A percentile compares a stretch with the other conserved stretches of the same genome.
These are phyloP conservation scores for Mrakia frigida DNA, from an alignment of 768 basidiomycete genomes.

Conservation along the genomic window DNA sequence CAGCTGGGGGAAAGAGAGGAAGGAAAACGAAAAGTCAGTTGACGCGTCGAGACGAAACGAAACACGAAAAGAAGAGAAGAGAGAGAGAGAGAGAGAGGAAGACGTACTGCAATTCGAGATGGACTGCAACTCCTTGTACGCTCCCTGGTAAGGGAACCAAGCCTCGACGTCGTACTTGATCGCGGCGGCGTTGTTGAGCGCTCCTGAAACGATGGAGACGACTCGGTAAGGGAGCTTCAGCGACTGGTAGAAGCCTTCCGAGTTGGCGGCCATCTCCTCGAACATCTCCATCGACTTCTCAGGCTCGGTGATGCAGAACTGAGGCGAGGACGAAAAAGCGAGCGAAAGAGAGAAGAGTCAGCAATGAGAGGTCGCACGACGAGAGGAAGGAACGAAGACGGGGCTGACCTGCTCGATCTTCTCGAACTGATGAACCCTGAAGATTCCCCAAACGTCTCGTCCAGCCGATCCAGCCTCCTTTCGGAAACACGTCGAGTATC, in stretches of 20 bases:
- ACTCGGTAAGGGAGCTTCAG: conserved; percentile 86
- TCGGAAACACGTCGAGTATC: conserved; percentile 83
- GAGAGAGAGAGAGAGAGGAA: too few species aligned
- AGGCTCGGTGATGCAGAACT: conserved; percentile 92
- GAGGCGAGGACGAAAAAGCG: conserved; percentile 35
- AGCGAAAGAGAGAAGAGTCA: neutral
- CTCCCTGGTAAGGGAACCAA: conserved; percentile 97
- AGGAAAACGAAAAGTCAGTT: neutral
- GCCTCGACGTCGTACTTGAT: conserved; percentile 98
- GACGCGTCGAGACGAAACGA: neutral
- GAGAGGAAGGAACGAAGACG: conserved; percentile 24
- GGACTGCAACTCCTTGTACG: conserved; percentile 94
- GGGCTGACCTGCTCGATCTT: conserved; percentile 87
- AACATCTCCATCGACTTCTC: conserved; percentile 92
- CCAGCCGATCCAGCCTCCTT: conserved; percentile 98
- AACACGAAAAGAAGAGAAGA: neutral
- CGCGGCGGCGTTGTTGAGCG: conserved; percentile 90
- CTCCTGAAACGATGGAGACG: conserved; percentile 91
- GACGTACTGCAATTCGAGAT: conserved; percentile 80
- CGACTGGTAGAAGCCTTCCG: conserved; percentile 94
- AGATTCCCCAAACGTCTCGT: conserved; percentile 99
- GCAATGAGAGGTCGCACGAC: neutral
- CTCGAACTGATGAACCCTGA: conserved; percentile 99
- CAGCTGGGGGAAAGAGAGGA: conserved; percentile 46
- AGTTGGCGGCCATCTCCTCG: conserved; percentile 79